Evolutionary conservation across 225 moss, liverwort and hornwort species (phyloP).

Genomic region (Rhytidiadelphus loreus): DNA sequence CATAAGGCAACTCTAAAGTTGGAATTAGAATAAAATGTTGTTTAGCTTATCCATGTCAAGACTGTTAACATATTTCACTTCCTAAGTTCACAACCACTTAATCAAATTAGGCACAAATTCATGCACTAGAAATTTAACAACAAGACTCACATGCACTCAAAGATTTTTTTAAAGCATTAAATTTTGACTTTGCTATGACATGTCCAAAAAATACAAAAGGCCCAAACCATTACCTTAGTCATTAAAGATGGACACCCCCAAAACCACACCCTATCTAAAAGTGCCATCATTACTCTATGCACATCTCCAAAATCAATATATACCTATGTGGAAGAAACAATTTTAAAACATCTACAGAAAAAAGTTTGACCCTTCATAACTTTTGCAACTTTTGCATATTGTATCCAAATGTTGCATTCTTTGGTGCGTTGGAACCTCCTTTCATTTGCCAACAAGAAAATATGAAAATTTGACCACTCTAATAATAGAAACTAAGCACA

Average conservation of each 20-base stretch:
- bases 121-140: background rate
- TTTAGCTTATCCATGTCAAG: background rate
- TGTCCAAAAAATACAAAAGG: background rate
- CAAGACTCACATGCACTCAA: too few species aligned
- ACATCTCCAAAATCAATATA: background rate
- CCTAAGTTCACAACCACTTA: background rate
- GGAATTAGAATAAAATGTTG: background rate
- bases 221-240: background rate
- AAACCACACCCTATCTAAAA: accelerated
- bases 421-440: background rate
- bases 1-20: background rate
- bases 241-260: background rate
- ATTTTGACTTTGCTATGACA: background rate
- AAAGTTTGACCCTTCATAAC: background rate
- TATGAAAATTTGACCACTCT: background rate
- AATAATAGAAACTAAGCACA: background rate
- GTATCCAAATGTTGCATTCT: background rate
- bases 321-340: background rate
- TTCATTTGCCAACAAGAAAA: background rate
- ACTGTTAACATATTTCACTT: background rate
- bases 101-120: background rate
- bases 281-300: too few species aligned
- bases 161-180: background rate
- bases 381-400: background rate
- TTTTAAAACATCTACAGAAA: background rate